Evolutionary conservation across 306 rosid genomes (phyloP).

Genomic region (Cucurbita moschata): DNA sequence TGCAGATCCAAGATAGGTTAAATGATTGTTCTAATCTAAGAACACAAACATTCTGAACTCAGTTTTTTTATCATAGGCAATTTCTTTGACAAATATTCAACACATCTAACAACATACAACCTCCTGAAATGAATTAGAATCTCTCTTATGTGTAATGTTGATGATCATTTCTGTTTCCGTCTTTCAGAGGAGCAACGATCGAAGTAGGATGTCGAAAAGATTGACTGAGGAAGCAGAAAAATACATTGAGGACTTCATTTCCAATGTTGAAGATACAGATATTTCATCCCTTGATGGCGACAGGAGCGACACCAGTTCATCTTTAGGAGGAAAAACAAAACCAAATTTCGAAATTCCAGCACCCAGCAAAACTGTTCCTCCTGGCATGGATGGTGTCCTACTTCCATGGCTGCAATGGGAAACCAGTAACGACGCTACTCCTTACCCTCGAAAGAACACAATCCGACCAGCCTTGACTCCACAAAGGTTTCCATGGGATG

Average conservation of each 20-base stretch:
- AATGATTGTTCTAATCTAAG: not conserved
- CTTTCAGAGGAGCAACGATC: constrained; percentile 69
- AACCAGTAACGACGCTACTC: constrained; percentile 47
- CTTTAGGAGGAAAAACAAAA: constrained; percentile 61
- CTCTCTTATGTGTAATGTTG: not conserved
- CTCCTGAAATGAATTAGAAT: not conserved
- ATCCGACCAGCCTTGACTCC: constrained; percentile 28
- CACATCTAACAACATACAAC: not conserved
- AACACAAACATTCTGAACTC: not conserved
- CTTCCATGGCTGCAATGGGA: constrained; percentile 98
- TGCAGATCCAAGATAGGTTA: not conserved
- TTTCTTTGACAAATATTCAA: not conserved
- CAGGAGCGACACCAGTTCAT: constrained; percentile 88
- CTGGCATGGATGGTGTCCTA: constrained; percentile 58
- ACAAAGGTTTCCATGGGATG: constrained; percentile 17
- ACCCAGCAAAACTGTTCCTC: constrained; percentile 36
- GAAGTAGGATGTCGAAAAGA: constrained; percentile 53
- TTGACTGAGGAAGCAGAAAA: constrained; percentile 81
- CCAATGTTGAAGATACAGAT: constrained; percentile 88
- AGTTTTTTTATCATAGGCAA: not conserved
- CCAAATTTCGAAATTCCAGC: constrained; percentile 30
- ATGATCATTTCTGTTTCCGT: constrained; percentile 6
- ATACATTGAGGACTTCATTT: constrained; percentile 89
- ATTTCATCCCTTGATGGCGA: constrained; percentile 91
- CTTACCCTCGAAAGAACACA: constrained; percentile 28